Evolutionary conservation across 495 filamentous ascomycete genomes (phyloP).

Genomic region (Paragyromitra xinjiangensis): DNA sequence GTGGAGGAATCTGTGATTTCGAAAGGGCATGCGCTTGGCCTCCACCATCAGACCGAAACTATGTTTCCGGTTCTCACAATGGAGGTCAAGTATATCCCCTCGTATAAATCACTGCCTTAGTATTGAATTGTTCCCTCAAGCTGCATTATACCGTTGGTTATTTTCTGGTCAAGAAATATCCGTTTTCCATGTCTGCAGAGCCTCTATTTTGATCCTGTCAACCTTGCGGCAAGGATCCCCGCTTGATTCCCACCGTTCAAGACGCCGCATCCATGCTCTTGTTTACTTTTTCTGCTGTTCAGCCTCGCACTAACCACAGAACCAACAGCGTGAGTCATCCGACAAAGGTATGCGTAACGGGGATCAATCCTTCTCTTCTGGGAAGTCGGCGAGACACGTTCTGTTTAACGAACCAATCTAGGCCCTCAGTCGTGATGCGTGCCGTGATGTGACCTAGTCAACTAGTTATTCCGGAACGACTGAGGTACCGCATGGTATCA

Average conservation of each 20-base stretch:
- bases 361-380: neutral
- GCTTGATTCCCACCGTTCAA: neutral
- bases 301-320: neutral
- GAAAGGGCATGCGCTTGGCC: neutral
- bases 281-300: neutral
- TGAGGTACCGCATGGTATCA: neutral
- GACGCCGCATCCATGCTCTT: neutral
- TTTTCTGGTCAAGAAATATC: too few species aligned
- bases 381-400: neutral
- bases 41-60: too few species aligned
- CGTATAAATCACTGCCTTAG: too few species aligned
- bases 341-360: neutral
- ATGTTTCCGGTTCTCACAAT: too few species aligned
- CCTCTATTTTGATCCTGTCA: neutral
- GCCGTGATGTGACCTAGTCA: neutral
- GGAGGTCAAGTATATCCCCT: too few species aligned
- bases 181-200: neutral
- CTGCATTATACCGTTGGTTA: too few species aligned
- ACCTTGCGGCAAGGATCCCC: neutral
- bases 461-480: too few species aligned
- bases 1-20: neutral
- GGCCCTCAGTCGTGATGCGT: neutral
- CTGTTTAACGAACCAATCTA: neutral
- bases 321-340: conserved; percentile 3
- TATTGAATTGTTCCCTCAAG: too few species aligned